Conservation (phyloP, 1,139 yeast genomes). For the Blastobotrys elegans region DNA sequence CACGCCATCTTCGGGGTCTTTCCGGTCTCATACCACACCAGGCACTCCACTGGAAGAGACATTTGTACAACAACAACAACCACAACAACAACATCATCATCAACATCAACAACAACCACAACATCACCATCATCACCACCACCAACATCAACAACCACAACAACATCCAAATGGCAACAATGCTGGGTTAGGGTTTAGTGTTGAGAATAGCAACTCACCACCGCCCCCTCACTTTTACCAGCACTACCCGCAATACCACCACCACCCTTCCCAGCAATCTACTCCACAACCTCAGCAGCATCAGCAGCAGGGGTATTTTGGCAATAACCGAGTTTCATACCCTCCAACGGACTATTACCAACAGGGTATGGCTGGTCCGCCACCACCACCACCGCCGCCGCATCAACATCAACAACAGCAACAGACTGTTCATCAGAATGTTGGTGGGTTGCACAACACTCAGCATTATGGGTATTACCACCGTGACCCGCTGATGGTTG, state of each 20-base stretch:
- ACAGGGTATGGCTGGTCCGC: neutral
- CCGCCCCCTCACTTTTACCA: neutral
- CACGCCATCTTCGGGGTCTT: slow-evolving; percentile 5
- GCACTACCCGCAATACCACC: slow-evolving; percentile 5
- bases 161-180: neutral
- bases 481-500: slow-evolving; percentile 3
- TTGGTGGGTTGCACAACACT: slow-evolving; percentile 10
- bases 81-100: neutral
- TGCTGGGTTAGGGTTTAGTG: slow-evolving; percentile 11
- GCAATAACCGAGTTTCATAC: slow-evolving; percentile 5
- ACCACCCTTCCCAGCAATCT: neutral
- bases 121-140: neutral
- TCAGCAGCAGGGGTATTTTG: slow-evolving; percentile 2
- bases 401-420: slow-evolving; percentile 13
- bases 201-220: slow-evolving; percentile 4
- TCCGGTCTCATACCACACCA: slow-evolving; percentile 18
- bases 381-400: too few relatives aligned
- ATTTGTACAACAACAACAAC: slow-evolving; percentile 2
- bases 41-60: slow-evolving; percentile 17
- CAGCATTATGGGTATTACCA: slow-evolving; percentile 11
- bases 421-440: slow-evolving; percentile 11
- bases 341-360: slow-evolving; percentile 6
- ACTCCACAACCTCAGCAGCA: neutral
- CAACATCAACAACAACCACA: neutral
- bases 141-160: neutral